Conservation (phyloP, 768 basidiomycete genomes). For the Lactarius sp. region DNA sequence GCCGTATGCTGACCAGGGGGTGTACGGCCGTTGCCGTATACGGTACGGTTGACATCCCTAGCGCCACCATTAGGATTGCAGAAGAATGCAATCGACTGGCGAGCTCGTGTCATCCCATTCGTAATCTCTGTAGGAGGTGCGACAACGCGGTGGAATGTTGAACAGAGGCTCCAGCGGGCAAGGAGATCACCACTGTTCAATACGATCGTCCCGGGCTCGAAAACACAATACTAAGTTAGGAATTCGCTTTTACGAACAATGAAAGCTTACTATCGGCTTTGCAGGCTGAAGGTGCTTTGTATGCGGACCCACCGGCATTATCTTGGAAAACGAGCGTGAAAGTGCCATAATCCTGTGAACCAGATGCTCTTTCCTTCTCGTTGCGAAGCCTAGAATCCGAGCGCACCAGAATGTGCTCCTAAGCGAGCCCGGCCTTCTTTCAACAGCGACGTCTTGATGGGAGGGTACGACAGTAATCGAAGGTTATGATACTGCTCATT, state of each 20-base stretch:
- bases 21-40: too few species aligned
- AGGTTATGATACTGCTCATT: constrained; percentile 78
- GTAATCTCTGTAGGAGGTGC: constrained; percentile 54
- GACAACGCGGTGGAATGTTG: constrained; percentile 80
- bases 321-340: constrained; percentile 81
- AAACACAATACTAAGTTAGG: background rate
- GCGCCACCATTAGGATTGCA: too few species aligned
- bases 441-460: constrained; percentile 57
- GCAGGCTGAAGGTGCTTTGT: constrained; percentile 71
- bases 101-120: constrained; percentile 37
- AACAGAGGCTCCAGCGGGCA: constrained; percentile 75
- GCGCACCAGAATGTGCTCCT: constrained; percentile 70
- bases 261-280: constrained; percentile 59
- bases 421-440: constrained; percentile 72
- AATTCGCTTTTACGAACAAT: background rate
- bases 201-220: constrained; percentile 72
- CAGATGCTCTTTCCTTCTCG: background rate
- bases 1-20: too few species aligned
- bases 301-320: constrained; percentile 73
- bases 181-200: constrained; percentile 80
- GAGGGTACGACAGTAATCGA: constrained; percentile 74
- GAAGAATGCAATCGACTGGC: too few species aligned
- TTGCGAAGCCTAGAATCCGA: background rate
- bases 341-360: constrained; percentile 64
- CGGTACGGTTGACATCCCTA: too few species aligned